phyloP scores from a whole-genome alignment of 352 stramenopile species.

The Peronospora farinosa region DNA sequence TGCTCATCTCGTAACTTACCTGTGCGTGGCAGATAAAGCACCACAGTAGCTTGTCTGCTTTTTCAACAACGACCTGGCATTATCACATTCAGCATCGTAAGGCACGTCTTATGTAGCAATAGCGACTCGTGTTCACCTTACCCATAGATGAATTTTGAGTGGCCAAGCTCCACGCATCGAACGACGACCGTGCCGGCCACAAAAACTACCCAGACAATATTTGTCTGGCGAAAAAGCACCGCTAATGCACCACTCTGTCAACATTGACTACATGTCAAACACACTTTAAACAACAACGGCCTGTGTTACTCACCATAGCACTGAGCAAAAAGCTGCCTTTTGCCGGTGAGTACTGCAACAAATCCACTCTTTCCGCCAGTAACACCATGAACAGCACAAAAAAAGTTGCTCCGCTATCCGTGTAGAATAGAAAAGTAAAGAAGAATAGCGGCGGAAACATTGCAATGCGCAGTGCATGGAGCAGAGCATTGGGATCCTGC shows the following conservation, averaged over 20 bases:
- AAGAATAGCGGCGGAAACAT: constrained; percentile 84
- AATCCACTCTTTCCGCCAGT: constrained; percentile 48
- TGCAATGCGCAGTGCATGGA: constrained; percentile 66
- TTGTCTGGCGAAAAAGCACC: constrained; percentile 87
- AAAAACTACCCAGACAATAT: constrained; percentile 89
- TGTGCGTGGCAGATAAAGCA: constrained; percentile 25
- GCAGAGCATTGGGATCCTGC: constrained; percentile 35
- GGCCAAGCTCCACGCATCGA: constrained; percentile 55
- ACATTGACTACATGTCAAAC: constrained; percentile 4
- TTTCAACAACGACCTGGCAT: constrained; percentile 32
- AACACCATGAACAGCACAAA: constrained; percentile 85
- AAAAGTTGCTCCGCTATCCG: constrained; percentile 77
- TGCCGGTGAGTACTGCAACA: constrained; percentile 29
- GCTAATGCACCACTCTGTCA: constrained; percentile 57
- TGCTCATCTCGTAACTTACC: constrained; percentile 13
- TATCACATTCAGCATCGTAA: constrained; percentile 1
- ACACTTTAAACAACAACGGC: background rate
- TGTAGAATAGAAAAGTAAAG: constrained; percentile 89
- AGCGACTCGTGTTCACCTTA: constrained; percentile 12
- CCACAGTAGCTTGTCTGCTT: constrained; percentile 21
- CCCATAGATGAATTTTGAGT: constrained; percentile 70
- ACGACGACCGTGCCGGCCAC: constrained; percentile 70
- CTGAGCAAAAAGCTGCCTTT: constrained; percentile 48
- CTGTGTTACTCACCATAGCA: constrained; percentile 36
- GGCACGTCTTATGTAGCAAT: background rate